These are phyloP conservation scores for Ophiognomonia clavigignenti-juglandacearum DNA, from an alignment of 2,329 filamentous ascomycete genomes.

Conservation along the genomic window DNA sequence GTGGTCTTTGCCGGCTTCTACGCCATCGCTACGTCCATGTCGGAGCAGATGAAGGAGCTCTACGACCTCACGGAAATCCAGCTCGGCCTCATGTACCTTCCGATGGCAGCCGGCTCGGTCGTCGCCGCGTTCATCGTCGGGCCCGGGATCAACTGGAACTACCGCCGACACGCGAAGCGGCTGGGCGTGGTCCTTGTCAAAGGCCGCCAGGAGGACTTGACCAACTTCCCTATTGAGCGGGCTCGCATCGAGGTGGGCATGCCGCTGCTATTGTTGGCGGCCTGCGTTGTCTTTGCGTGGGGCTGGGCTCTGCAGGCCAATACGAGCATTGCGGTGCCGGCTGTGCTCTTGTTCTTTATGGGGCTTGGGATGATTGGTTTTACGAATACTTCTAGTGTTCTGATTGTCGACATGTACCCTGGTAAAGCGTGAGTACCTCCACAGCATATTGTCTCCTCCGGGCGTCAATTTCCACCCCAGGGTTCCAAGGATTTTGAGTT, in stretches of 20 bases:
- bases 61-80: conserved; percentile 56
- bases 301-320: conserved; percentile 45
- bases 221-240: conserved; percentile 45
- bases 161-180: conserved; percentile 51
- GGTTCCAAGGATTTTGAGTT: too few relatives aligned
- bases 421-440: too few relatives aligned
- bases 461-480: too few relatives aligned
- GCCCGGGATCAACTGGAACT: conserved; percentile 62
- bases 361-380: conserved; percentile 48
- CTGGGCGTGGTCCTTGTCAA: conserved; percentile 49
- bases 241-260: conserved; percentile 44
- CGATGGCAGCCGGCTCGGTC: conserved; percentile 45
- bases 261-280: conserved; percentile 46
- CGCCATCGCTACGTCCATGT: conserved; percentile 40
- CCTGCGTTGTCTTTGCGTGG: conserved; percentile 42
- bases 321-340: conserved; percentile 39
- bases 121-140: conserved; percentile 43
- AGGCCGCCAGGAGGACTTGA: conserved; percentile 45
- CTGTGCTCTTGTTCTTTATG: conserved; percentile 40
- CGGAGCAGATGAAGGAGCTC: conserved; percentile 37
- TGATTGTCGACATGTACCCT: conserved; percentile 54
- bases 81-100: conserved; percentile 50
- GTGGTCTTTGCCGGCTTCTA: conserved; percentile 48
- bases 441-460: too few relatives aligned
- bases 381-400: conserved; percentile 46